Percentiles rank a stretch among this genome's conserved stretches.
Evolutionary conservation across 495 filamentous ascomycete genomes (phyloP).

Genomic region (Penicillium coffeae): DNA sequence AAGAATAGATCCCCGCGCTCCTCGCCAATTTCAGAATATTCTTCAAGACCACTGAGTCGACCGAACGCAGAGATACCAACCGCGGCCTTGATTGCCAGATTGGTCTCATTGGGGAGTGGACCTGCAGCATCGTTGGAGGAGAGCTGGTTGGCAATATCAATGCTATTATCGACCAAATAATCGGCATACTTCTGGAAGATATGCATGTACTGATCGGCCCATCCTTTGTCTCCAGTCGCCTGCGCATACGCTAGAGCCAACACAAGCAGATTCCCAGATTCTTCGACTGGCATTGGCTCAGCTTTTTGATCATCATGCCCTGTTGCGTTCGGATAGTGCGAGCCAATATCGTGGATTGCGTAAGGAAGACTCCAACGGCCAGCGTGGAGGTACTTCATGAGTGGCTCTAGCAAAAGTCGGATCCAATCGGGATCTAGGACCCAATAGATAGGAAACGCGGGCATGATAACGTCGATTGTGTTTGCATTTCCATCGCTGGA

Average conservation of each 20-base stretch:
- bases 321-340: slow-evolving; percentile 45
- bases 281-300: slow-evolving; percentile 48
- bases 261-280: slow-evolving; percentile 44
- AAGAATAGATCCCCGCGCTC: slow-evolving; percentile 40
- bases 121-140: slow-evolving; percentile 55
- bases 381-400: slow-evolving; percentile 45
- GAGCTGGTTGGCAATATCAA: slow-evolving; percentile 48
- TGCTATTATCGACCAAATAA: slow-evolving; percentile 47
- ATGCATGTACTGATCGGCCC: slow-evolving; percentile 28
- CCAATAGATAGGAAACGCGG: slow-evolving; percentile 47
- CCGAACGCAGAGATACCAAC: slow-evolving; percentile 52
- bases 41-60: slow-evolving; percentile 28
- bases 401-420: slow-evolving; percentile 45
- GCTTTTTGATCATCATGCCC: slow-evolving; percentile 44
- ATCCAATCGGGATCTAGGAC: slow-evolving; percentile 48
- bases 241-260: slow-evolving; percentile 39
- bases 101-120: slow-evolving; percentile 50
- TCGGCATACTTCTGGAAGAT: slow-evolving; percentile 46
- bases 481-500: slow-evolving; percentile 51
- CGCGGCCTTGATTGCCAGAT: slow-evolving; percentile 55
- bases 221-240: slow-evolving; percentile 39
- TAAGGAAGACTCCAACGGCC: slow-evolving; percentile 41
- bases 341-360: slow-evolving; percentile 45
- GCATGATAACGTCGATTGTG: slow-evolving; percentile 51
- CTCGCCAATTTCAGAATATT: slow-evolving; percentile 40